Base-by-base conservation (phyloP, 2,329 filamentous ascomycete species). In the Stagonosporopsis chrysanthemi region DNA sequence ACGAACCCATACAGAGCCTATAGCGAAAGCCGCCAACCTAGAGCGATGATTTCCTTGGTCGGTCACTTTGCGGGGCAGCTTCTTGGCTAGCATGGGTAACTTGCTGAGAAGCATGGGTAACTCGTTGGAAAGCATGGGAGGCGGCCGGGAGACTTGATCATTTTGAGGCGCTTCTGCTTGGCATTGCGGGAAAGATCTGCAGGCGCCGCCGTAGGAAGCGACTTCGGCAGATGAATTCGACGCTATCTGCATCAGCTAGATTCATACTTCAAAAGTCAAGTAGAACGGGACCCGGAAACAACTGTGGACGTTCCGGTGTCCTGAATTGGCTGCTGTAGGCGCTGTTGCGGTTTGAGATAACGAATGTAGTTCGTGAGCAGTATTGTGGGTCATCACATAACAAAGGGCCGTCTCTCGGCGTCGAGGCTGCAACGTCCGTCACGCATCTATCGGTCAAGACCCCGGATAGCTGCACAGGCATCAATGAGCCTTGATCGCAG, bases 41-140 rank as follows among this genome's bases (percentile, higher is more conserved):
- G 41, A 67, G 66, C 63, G 60, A 64, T 60, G 43, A 31, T 60
- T 39, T 55, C 56, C 57, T 54, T 65, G 65, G 58, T 58, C 61
- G 60, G 56, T 29, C 19, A 26, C 45, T 24, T 61, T 71, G 72
- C 67, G 69, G 72, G 71, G 71, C 62, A 52, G 47, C 31, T 46
- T 31, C 71, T 75, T 75, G 72, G 72, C 72, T 47, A 58, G 29
- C 69, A 67, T 59, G 68, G 67, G 47, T 63, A 46, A 48, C 57
- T 62, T 50, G 56, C 22, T 61, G 64, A 51, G 23, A 44, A 40
- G 60, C 60, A 59, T 62, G 61, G 58, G 59, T 63, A 46, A 48
- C 57, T 62, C 52, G 56, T n/a, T 61, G 64, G 49, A 24, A 44
- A 40, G 60, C 60, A 59, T 62, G 61, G 58, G 59, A 62, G 61